Base-by-base conservation (phyloP, 441 rosid genomes). In the Gossypium laxum region DNA sequence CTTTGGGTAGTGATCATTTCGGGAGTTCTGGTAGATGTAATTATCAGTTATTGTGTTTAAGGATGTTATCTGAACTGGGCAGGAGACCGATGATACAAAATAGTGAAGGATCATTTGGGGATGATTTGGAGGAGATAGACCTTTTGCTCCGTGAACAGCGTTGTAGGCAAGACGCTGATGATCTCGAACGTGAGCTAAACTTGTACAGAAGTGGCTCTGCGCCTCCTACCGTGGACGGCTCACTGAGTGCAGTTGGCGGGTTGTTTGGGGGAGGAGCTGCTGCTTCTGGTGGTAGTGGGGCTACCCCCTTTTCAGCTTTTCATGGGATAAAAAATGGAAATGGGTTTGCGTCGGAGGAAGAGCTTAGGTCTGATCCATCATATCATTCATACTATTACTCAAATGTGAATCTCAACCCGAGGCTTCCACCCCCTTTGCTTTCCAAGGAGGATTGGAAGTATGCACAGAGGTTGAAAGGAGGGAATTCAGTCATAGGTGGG, bases 171-270 rank as follows among this genome's bases (percentile, higher is more conserved):
- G 93, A 89, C 45, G 83, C 87, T 5, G 89, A 85, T 88, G 92
- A 85, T 82, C 84, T 71, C n/a, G 91, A 88, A 72, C 78, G 83
- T 47, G 98, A 94, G 82, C 86, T 91, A 2, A 90, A 90, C 84
- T 74, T 90, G 79, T 89, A 81, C 63, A 85, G 98, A 74, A 89
- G 97, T 78, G 98, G 98, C 70, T 92, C 98, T 74, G 98, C 98
- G 2, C 98, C 98, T 0, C 98, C 98, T 0, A 94, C 98, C 0
- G 94, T 92, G 15, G 91, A 94, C 76, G 98, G 98, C 21, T 94
- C 98, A n/a, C 63, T 87, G 54, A 83, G 74, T 79, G 90, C 98
- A 1, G 82, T 87, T 8, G 96, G 96, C 15, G 92, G 91, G 17
- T 72, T 93, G 81, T 84, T 89, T 38, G 84, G 76, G 30, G 83